These are phyloP conservation scores for Xylariomycetidae sp. DNA, from an alignment of 2,329 filamentous ascomycete species.

Conservation along the genomic window DNA sequence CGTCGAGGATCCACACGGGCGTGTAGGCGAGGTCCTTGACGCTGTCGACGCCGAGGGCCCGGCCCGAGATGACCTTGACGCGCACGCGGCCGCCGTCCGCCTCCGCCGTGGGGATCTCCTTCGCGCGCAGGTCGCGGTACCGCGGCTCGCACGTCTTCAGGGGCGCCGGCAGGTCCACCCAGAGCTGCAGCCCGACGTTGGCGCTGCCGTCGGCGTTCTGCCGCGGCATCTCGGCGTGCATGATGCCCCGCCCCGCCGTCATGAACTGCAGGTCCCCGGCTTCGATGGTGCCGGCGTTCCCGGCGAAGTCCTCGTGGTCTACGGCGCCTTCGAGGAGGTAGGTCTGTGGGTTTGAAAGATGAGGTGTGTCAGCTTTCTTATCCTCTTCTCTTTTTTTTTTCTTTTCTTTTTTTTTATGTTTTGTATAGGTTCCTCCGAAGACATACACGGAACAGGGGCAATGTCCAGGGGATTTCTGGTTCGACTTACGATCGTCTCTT, in stretches of 20 bases:
- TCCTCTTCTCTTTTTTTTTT: slow-evolving; percentile 32
- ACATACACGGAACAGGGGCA: slow-evolving; percentile 1
- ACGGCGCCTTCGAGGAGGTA: slow-evolving; percentile 74
- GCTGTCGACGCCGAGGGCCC: slow-evolving; percentile 77
- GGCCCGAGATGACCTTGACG: slow-evolving; percentile 87
- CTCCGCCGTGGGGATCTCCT: slow-evolving; percentile 73
- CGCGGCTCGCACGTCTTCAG: slow-evolving; percentile 87
- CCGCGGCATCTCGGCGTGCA: slow-evolving; percentile 93
- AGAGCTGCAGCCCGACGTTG: slow-evolving; percentile 88
- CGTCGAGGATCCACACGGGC: slow-evolving; percentile 91
- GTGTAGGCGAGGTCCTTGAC: slow-evolving; percentile 91
- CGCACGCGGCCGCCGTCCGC: slow-evolving; percentile 68
- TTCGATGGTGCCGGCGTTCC: slow-evolving; percentile 68
- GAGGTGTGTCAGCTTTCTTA: slow-evolving; percentile 54
- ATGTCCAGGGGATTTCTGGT: no score
- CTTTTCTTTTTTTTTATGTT: not conserved
- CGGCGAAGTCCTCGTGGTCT: slow-evolving; percentile 31
- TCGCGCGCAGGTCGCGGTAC: slow-evolving; percentile 77
- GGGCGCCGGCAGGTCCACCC: slow-evolving; percentile 82
- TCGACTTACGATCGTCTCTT: slow-evolving; percentile 53
- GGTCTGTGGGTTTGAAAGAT: no score
- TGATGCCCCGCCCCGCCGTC: slow-evolving; percentile 87
- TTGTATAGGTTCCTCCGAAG: not conserved
- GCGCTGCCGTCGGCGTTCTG: slow-evolving; percentile 69
- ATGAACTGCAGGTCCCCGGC: slow-evolving; percentile 96